Conservation (phyloP, 331 rosid species). For the Rosa hybrid region DNA sequence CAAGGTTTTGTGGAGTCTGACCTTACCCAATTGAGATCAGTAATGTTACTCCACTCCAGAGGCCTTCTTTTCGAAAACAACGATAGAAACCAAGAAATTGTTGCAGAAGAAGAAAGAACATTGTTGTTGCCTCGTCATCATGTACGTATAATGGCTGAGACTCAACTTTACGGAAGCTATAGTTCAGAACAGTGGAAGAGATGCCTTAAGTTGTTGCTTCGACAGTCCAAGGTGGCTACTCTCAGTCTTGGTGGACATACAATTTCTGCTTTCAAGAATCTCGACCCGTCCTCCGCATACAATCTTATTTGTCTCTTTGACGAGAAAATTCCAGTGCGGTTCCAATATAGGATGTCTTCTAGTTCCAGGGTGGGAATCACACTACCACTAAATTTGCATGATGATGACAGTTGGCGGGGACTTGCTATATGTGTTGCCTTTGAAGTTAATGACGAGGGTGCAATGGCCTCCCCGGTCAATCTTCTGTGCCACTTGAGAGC, state of each 20-base stretch:
- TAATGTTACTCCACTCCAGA: not conserved
- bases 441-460: not conserved
- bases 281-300: conserved; percentile 3
- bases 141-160: not conserved
- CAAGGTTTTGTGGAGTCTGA: not conserved
- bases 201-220: too few relatives aligned
- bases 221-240: too few relatives aligned
- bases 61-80: not conserved
- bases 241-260: conserved; percentile 3
- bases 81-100: not conserved
- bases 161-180: not conserved
- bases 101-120: not conserved
- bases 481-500: conserved; percentile 3
- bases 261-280: not conserved
- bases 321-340: not conserved
- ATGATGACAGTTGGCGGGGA: conserved; percentile 16
- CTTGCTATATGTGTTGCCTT: conserved; percentile 10
- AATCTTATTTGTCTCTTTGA: conserved; percentile 12
- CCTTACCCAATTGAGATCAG: not conserved
- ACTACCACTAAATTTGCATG: not conserved
- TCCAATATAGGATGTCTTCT: not conserved
- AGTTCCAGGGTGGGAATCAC: not conserved
- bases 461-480: not conserved
- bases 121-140: not conserved
- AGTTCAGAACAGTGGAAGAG: not conserved